Evolutionary conservation across 495 filamentous ascomycete species (phyloP).

Genomic region (Tirmania nivea): DNA sequence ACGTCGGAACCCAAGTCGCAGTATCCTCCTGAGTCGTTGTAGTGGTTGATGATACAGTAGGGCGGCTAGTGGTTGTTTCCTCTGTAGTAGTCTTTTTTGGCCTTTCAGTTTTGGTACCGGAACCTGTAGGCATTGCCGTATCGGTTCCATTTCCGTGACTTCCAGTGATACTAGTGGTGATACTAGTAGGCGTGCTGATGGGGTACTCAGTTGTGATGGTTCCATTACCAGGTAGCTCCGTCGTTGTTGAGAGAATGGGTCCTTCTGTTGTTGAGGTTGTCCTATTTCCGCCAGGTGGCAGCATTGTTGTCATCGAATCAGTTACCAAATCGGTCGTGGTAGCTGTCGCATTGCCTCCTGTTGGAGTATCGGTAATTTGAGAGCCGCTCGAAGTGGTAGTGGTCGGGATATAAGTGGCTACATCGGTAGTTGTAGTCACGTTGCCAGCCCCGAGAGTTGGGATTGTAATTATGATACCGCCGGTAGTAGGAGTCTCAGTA

Average conservation of each 20-base stretch:
- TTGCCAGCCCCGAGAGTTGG: too few relatives aligned
- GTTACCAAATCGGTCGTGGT: too few relatives aligned
- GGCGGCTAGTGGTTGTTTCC: neutral
- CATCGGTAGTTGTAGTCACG: too few relatives aligned
- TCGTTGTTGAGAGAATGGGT: neutral
- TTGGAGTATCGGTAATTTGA: too few relatives aligned
- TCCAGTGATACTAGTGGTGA: neutral
- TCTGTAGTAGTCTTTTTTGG: constrained; percentile 19
- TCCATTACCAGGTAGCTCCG: neutral
- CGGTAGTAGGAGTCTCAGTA: neutral
- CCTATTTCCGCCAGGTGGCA: neutral
- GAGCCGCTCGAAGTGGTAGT: too few relatives aligned
- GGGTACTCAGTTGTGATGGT: neutral
- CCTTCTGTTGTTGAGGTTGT: neutral
- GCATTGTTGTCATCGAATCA: neutral
- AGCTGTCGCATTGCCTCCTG: too few relatives aligned
- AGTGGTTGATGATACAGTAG: neutral
- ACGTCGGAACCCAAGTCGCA: constrained; percentile 10
- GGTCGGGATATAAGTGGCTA: too few relatives aligned
- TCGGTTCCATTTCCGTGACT: neutral
- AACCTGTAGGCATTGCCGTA: constrained; percentile 17
- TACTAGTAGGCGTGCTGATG: neutral
- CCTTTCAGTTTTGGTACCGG: constrained; percentile 27
- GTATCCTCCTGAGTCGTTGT: constrained; percentile 3
- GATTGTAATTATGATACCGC: too few relatives aligned